Conservation (phyloP, 768 basidiomycete genomes). For the Termitomyces heimii region DNA sequence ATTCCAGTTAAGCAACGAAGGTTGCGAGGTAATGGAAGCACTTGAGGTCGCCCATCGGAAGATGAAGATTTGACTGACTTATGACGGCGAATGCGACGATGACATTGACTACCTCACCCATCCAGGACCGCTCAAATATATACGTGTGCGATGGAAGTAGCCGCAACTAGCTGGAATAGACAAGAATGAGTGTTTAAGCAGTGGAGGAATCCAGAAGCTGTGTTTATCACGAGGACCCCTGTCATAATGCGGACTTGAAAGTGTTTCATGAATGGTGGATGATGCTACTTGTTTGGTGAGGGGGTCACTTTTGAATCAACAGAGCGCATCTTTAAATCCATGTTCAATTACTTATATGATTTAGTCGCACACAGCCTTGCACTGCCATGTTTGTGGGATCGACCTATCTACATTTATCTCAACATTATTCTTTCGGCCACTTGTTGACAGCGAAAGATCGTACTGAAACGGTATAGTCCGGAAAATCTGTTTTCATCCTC, state of each 20-base stretch:
- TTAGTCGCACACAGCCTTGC: not conserved
- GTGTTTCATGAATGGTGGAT: no score
- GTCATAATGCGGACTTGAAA: not conserved
- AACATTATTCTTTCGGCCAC: not conserved
- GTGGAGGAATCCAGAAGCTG: not conserved
- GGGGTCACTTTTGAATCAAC: not conserved
- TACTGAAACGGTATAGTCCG: not conserved
- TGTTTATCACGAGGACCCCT: conserved; percentile 8
- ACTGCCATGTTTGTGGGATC: no score
- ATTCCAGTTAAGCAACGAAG: conserved; percentile 1
- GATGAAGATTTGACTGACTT: conserved; percentile 62
- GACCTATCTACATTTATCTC: not conserved
- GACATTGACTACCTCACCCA: conserved; percentile 82
- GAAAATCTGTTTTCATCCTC: not conserved
- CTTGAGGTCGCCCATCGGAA: conserved; percentile 75
- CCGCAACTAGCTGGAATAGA: not conserved
- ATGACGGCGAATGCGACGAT: conserved; percentile 82
- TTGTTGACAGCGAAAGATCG: not conserved
- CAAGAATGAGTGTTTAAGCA: not conserved
- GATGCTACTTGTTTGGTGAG: not conserved
- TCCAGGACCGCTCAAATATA: conserved; percentile 20
- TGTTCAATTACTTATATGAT: not conserved
- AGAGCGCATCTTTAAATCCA: not conserved
- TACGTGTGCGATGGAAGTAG: not conserved
- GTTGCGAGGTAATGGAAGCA: conserved; percentile 20